phyloP scores from a whole-genome alignment of 192 early-diverging fungal genomes.

The Gigaspora rosea region DNA sequence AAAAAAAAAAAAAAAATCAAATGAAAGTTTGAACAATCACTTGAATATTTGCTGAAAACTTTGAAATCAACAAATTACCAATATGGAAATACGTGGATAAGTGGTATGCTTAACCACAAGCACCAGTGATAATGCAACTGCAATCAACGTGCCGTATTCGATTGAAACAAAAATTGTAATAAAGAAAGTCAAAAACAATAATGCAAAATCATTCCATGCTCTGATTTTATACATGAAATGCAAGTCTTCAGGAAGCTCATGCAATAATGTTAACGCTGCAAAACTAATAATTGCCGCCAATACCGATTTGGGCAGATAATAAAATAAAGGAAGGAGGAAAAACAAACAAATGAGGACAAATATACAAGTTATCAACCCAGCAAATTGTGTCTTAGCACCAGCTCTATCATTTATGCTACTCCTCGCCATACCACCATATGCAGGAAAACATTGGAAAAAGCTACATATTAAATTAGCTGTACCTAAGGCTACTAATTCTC shows the following conservation, averaged over 20 bases:
- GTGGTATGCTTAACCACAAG: conserved; percentile 93
- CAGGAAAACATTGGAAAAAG: conserved; percentile 72
- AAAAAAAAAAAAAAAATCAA: conserved; percentile 22
- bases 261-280: conserved; percentile 78
- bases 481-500: conserved; percentile 95
- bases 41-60: background rate
- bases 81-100: conserved; percentile 75
- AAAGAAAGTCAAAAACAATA: conserved; percentile 86
- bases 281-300: conserved; percentile 81
- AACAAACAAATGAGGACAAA: conserved; percentile 81
- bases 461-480: conserved; percentile 83
- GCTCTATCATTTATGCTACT: conserved; percentile 93
- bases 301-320: conserved; percentile 82
- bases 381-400: conserved; percentile 87
- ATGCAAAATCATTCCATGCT: conserved; percentile 81
- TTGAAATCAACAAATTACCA: conserved; percentile 48
- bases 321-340: conserved; percentile 79
- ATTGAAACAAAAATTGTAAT: conserved; percentile 89
- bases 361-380: conserved; percentile 77
- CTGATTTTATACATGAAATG: conserved; percentile 76
- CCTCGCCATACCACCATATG: conserved; percentile 90
- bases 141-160: conserved; percentile 91
- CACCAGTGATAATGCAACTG: conserved; percentile 83
- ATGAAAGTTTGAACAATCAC: conserved; percentile 34
- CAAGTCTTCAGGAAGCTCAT: conserved; percentile 74